These are phyloP conservation scores for Fusarium sarcochroum DNA, from an alignment of 2,329 filamentous ascomycete species.

Conservation along the genomic window DNA sequence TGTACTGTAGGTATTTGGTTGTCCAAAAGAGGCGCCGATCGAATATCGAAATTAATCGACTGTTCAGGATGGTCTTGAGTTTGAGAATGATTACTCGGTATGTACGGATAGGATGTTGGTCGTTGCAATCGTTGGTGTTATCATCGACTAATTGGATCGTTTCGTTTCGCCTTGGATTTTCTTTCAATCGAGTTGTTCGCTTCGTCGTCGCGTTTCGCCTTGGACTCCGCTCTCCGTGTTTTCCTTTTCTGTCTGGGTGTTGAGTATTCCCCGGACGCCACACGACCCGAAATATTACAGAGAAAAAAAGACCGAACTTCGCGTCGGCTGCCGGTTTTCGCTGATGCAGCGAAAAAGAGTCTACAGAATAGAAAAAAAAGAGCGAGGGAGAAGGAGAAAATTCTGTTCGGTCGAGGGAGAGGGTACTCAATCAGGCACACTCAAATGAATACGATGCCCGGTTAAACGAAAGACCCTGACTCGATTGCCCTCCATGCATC, in stretches of 20 bases:
- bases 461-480: slow-evolving; percentile 31
- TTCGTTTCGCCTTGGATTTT: slow-evolving; percentile 25
- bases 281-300: slow-evolving; percentile 17
- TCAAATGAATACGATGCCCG: slow-evolving; percentile 40
- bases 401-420: slow-evolving; percentile 32
- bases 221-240: slow-evolving; percentile 28
- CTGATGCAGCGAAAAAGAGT: slow-evolving; percentile 16
- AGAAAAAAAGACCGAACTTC: slow-evolving; percentile 16
- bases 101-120: slow-evolving; percentile 10
- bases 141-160: slow-evolving; percentile 20
- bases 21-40: slow-evolving; percentile 24
- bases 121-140: slow-evolving; percentile 7
- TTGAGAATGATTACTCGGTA: slow-evolving; percentile 28
- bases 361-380: slow-evolving; percentile 11
- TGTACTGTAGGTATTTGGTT: slow-evolving; percentile 16
- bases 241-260: slow-evolving; percentile 22
- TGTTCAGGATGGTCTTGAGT: slow-evolving; percentile 15
- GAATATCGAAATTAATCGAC: slow-evolving; percentile 27
- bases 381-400: slow-evolving; percentile 23
- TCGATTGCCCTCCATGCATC: slow-evolving; percentile 29
- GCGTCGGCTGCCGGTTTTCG: slow-evolving; percentile 10
- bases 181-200: slow-evolving; percentile 14
- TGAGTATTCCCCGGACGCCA: slow-evolving; percentile 23
- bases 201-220: slow-evolving; percentile 27
- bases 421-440: slow-evolving; percentile 26